phyloP scores from a whole-genome alignment of 2,329 filamentous ascomycete species.

The Zymoseptoria passerinii region DNA sequence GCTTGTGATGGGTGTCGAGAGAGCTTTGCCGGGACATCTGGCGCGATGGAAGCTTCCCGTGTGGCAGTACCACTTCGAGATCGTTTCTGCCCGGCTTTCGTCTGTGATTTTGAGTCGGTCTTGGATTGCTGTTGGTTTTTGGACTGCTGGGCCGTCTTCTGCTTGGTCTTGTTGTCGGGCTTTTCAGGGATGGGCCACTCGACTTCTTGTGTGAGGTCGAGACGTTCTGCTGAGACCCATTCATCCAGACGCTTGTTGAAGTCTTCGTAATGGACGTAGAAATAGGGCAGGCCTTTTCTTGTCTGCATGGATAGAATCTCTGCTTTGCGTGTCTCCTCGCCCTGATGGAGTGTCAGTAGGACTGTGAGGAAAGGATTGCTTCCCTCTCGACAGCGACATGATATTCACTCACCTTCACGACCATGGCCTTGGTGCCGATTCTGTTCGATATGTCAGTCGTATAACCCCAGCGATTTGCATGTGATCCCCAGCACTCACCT shows the following conservation, averaged over 20 bases:
- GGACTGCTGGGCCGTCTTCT: slow-evolving; percentile 38
- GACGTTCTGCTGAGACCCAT: slow-evolving; percentile 75
- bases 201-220: slow-evolving; percentile 83
- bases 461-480: neutral
- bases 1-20: slow-evolving; percentile 44
- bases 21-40: slow-evolving; percentile 45
- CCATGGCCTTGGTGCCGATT: slow-evolving; percentile 59
- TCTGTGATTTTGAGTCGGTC: slow-evolving; percentile 29
- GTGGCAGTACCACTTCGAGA: slow-evolving; percentile 37
- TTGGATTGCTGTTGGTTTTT: slow-evolving; percentile 31
- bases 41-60: slow-evolving; percentile 31
- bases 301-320: slow-evolving; percentile 94
- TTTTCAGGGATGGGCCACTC: slow-evolving; percentile 95
- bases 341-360: slow-evolving; percentile 34
- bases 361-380: neutral
- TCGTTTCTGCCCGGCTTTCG: slow-evolving; percentile 40
- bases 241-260: slow-evolving; percentile 90
- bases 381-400: neutral
- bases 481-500: slow-evolving; percentile 46
- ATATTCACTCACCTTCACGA: slow-evolving; percentile 53
- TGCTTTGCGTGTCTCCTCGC: slow-evolving; percentile 79
- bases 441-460: slow-evolving; percentile 35
- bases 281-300: slow-evolving; percentile 77
- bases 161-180: slow-evolving; percentile 78
- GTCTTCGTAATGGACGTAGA: slow-evolving; percentile 96